Percentiles rank a stretch among this genome's conserved stretches.
These are phyloP conservation scores for Lepiota brunneoincarnata DNA, from an alignment of 768 basidiomycete genomes.

Conservation along the genomic window DNA sequence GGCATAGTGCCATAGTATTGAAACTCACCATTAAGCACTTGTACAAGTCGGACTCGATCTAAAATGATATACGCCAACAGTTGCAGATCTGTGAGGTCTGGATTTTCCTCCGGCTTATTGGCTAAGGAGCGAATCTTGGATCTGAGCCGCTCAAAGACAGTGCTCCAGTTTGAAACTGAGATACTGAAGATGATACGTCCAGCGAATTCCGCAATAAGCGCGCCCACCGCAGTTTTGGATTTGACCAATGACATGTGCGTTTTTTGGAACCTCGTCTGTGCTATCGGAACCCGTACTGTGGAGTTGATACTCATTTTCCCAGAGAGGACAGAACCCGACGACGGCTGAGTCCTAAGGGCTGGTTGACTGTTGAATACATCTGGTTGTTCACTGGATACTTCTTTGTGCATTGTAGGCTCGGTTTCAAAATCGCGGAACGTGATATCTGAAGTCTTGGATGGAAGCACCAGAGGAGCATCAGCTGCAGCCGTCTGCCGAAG, in stretches of 20 bases:
- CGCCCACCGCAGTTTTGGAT: constrained; percentile 52
- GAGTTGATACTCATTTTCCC: constrained; percentile 36
- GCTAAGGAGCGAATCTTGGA: constrained; percentile 68
- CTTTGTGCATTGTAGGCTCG: constrained; percentile 38
- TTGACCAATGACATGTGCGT: constrained; percentile 61
- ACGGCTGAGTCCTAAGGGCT: constrained; percentile 39
- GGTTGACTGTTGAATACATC: constrained; percentile 12
- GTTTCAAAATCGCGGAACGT: constrained; percentile 71
- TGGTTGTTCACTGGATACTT: constrained; percentile 11
- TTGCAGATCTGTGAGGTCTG: constrained; percentile 73
- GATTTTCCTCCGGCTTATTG: constrained; percentile 31
- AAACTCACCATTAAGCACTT: constrained; percentile 63
- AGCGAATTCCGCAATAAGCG: constrained; percentile 66
- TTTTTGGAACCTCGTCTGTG: constrained; percentile 50
- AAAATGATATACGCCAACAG: constrained; percentile 77
- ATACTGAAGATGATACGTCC: constrained; percentile 83
- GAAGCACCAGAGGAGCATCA: constrained; percentile 53
- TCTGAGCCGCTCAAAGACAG: constrained; percentile 70
- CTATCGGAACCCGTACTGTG: constrained; percentile 35
- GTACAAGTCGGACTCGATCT: constrained; percentile 63
- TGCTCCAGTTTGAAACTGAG: constrained; percentile 84
- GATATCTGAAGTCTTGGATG: constrained; percentile 57
- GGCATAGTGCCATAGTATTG: constrained; percentile 2
- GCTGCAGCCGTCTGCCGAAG: constrained; percentile 66
- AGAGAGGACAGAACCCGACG: constrained; percentile 37